These are phyloP conservation scores for Glutinoglossum americanum DNA, from an alignment of 495 filamentous ascomycete species.

Conservation along the genomic window DNA sequence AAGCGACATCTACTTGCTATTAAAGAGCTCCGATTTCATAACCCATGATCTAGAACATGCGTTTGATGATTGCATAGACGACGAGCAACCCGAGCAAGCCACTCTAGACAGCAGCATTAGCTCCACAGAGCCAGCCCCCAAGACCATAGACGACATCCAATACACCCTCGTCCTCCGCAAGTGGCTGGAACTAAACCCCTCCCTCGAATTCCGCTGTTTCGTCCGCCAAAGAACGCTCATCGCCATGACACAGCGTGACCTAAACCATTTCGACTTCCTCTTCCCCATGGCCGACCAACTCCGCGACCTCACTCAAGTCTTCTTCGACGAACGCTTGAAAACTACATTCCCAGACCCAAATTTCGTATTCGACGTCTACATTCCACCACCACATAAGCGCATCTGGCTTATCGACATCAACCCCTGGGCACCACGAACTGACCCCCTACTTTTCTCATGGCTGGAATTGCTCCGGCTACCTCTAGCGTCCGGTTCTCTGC, in stretches of 20 bases:
- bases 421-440: conserved; percentile 79
- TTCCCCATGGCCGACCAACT: conserved; percentile 39
- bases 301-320: conserved; percentile 35
- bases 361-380: conserved; percentile 81
- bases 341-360: conserved; percentile 60
- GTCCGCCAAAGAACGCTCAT: conserved; percentile 59
- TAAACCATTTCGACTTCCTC: conserved; percentile 76
- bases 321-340: conserved; percentile 53
- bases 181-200: conserved; percentile 68
- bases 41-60: conserved; percentile 87
- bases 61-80: conserved; percentile 53
- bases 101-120: conserved; percentile 5
- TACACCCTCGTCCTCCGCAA: conserved; percentile 64
- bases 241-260: conserved; percentile 72
- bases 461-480: conserved; percentile 55
- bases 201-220: conserved; percentile 87
- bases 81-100: conserved; percentile 11
- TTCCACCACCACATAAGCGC: conserved; percentile 53
- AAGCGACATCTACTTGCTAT: conserved; percentile 78
- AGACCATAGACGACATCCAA: conserved; percentile 19
- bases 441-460: conserved; percentile 81
- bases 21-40: conserved; percentile 85
- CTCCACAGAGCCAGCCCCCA: not conserved
- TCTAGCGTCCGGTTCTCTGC: conserved; percentile 19
- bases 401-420: conserved; percentile 89